phyloP scores from a whole-genome alignment of 176 grass and related monocot genomes.

The Elymus sibiricus region DNA sequence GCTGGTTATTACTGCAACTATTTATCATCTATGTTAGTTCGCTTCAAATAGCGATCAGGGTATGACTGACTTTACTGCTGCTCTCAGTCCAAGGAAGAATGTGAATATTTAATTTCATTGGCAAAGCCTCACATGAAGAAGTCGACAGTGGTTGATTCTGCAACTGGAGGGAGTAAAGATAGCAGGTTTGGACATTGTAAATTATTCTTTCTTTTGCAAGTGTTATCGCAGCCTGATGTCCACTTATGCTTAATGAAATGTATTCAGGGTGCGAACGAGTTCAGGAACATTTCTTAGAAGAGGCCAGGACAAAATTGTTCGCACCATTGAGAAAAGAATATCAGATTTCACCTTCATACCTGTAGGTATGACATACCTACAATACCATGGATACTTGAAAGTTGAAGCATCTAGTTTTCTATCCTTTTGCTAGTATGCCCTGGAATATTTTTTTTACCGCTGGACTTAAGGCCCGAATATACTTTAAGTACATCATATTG shows the following conservation, averaged over 20 bases:
- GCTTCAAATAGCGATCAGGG: not conserved
- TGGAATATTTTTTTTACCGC: too few species aligned
- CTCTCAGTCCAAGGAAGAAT: constrained; percentile 96
- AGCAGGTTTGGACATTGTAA: constrained; percentile 65
- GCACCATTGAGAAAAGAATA: constrained; percentile 91
- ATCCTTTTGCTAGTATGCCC: not conserved
- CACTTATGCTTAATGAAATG: not conserved
- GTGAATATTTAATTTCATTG: constrained; percentile 77
- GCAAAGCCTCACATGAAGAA: constrained; percentile 90
- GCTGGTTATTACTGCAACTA: constrained; percentile 11
- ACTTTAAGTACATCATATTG: constrained; percentile 4
- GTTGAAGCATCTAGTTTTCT: not conserved
- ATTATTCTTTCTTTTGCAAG: not conserved
- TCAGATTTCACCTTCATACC: constrained; percentile 95
- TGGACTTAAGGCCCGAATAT: not conserved
- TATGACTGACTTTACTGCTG: constrained; percentile 22
- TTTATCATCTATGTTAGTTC: constrained; percentile 1
- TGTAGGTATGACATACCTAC: constrained; percentile 48
- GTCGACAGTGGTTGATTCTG: constrained; percentile 86
- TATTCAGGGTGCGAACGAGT: constrained; percentile 83
- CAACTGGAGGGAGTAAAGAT: constrained; percentile 79
- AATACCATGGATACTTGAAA: not conserved
- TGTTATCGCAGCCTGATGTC: not conserved
- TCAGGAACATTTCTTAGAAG: constrained; percentile 96
- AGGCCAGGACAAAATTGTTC: constrained; percentile 76